phyloP scores from a whole-genome alignment of 139 green algal species.

The Tetradesmus lagerheimii region DNA sequence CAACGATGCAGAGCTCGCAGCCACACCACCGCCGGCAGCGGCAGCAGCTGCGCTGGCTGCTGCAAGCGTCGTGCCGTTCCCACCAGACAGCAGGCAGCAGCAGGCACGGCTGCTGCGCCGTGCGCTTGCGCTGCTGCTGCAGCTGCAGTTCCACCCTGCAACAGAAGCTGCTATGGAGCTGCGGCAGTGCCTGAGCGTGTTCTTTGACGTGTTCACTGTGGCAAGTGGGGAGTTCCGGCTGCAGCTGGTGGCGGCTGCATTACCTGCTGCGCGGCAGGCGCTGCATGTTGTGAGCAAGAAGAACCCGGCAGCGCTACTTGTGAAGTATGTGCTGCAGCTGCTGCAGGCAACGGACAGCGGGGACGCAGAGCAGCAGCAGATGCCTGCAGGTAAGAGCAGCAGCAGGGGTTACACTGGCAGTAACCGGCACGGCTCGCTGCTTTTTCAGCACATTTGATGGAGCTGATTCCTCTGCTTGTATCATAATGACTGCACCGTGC shows the following conservation, averaged over 20 bases:
- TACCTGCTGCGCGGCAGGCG: constrained; percentile 38
- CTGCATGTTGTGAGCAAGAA: constrained; percentile 23
- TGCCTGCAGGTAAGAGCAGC: neutral
- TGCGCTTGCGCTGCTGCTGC: constrained; percentile 12
- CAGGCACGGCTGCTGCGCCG: constrained; percentile 13
- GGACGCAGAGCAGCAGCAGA: neutral
- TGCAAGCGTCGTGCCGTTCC: neutral
- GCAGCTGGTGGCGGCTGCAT: constrained; percentile 30
- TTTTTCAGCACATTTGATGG: neutral
- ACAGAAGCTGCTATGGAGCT: neutral
- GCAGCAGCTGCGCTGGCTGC: neutral
- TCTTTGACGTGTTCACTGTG: constrained; percentile 39
- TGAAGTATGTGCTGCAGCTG: constrained; percentile 42
- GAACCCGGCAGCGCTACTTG: constrained; percentile 13
- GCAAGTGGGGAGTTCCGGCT: neutral
- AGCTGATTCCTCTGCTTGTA: neutral
- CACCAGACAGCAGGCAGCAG: constrained; percentile 22
- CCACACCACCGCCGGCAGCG: neutral
- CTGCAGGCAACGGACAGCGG: constrained; percentile 37
- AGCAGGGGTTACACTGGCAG: too few relatives aligned
- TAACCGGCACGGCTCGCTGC: too few relatives aligned
- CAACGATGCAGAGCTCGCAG: neutral
- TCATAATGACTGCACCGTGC: neutral
- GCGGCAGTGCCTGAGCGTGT: constrained; percentile 21
- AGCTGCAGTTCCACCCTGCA: constrained; percentile 44